Base-by-base conservation (phyloP, 2,329 filamentous ascomycete genomes). In the Harringtonia lauricola region DNA sequence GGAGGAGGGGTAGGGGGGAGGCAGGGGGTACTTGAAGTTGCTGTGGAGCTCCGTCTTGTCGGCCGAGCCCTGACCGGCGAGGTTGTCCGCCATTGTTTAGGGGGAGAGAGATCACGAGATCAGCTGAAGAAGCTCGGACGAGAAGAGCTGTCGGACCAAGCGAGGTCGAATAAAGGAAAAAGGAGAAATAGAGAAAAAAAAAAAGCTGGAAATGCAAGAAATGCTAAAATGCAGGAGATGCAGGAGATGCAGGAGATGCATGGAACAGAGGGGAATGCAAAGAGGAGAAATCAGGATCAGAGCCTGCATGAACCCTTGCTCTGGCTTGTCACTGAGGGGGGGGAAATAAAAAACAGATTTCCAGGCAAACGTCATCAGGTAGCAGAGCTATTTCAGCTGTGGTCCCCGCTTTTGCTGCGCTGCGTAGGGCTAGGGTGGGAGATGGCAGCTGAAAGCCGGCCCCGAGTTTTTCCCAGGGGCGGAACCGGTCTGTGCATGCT, bases 11-110 rank as follows among this genome's bases (percentile, higher is more conserved):
- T n/a, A 17, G 18, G 30, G 19, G 38, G 12, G 14, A 22, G 22
- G 29, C 3, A 22, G 3, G 22, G 12, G 7, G 17, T 2, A 57
- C 55, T 54, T 49, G 40, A 54, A 56, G 46, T 59, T 59, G 43
- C 50, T 54, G 47, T 52, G 50, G 33, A 50, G 37, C 39, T 51
- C 50, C 28, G 50, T 41, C 42, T 47, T 39, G 38, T 48, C 45
- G 30, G 34, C 39, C 14, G 47, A 41, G 31, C 52, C 48, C 28
- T 44, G 36, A 35, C 38, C 41, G 47, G 48, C 47, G n/a, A 52
- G 36, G 45, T 47, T 50, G 34, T 28, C 47, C 31, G 54, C 53
- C 55, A 58, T 57, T 9, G 36, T 24, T n/a, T n/a, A n/a, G n/a
- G n/a, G 15, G 43, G 28, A 15, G 30, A 36, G 24, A 30, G 22